Percentiles rank a stretch among this genome's conserved stretches.
These are phyloP conservation scores for Porpolomopsis calyptriformis DNA, from an alignment of 768 basidiomycete genomes.

Conservation along the genomic window DNA sequence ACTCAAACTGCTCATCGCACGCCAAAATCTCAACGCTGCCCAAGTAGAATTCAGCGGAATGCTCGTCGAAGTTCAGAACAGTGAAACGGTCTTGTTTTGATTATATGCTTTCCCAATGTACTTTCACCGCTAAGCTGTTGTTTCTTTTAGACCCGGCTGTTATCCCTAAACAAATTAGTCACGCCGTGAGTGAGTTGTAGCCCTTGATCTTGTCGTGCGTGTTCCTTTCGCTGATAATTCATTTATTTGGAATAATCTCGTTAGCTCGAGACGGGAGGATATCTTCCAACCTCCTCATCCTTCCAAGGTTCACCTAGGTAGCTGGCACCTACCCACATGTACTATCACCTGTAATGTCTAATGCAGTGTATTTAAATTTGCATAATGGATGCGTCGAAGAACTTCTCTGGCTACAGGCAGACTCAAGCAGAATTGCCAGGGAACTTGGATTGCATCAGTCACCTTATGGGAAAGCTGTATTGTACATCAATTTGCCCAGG, in stretches of 20 bases:
- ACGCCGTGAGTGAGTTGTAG: constrained; percentile 29
- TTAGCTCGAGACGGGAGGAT: no score
- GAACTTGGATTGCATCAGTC: no score
- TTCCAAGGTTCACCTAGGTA: constrained; percentile 37
- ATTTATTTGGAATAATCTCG: constrained; percentile 18
- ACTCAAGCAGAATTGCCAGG: no score
- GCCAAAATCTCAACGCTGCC: constrained; percentile 85
- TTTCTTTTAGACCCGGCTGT: constrained; percentile 32
- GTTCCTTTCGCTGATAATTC: constrained; percentile 31
- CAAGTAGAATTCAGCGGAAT: constrained; percentile 97
- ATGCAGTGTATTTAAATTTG: no score
- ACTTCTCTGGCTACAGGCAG: no score
- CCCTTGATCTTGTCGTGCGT: constrained; percentile 14
- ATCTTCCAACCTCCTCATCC: constrained; percentile 10
- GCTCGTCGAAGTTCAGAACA: constrained; percentile 95
- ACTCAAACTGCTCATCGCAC: constrained; percentile 61
- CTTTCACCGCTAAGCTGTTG: neutral
- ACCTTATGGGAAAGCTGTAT: no score
- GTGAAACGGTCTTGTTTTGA: constrained; percentile 87
- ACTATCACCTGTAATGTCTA: no score
- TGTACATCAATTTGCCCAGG: no score
- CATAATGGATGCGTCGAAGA: no score
- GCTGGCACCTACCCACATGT: neutral
- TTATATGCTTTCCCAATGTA: constrained; percentile 38
- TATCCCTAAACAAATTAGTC: constrained; percentile 39